phyloP scores from a whole-genome alignment of 2,329 filamentous ascomycete genomes.

The Fulvia fulva region DNA sequence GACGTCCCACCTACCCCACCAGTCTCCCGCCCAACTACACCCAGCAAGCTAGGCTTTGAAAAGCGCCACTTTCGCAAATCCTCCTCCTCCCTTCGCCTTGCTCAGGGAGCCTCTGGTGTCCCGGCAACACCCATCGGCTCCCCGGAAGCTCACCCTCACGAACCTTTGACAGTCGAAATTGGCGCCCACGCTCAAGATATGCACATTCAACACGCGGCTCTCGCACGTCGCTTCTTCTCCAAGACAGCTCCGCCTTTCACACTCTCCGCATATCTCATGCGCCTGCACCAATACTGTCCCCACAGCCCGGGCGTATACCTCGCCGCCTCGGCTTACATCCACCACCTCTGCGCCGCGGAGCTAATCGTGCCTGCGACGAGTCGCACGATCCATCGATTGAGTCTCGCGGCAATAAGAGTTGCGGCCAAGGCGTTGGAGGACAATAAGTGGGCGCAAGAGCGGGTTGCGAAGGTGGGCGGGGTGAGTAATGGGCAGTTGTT shows the following conservation, averaged over 20 bases:
- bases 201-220: slow-evolving; percentile 74
- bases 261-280: slow-evolving; percentile 77
- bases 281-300: slow-evolving; percentile 86
- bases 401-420: slow-evolving; percentile 78
- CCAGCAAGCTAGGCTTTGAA: slow-evolving; percentile 3
- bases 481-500: slow-evolving; percentile 78
- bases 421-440: slow-evolving; percentile 97
- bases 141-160: slow-evolving; percentile 48
- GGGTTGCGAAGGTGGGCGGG: slow-evolving; percentile 82
- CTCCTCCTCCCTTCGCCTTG: slow-evolving; percentile 44
- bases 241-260: slow-evolving; percentile 80
- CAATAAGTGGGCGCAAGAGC: slow-evolving; percentile 76
- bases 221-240: slow-evolving; percentile 90
- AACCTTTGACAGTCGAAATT: slow-evolving; percentile 44
- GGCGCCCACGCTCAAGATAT: slow-evolving; percentile 68
- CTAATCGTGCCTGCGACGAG: slow-evolving; percentile 74
- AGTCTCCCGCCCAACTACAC: slow-evolving; percentile 1
- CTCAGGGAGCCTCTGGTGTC: slow-evolving; percentile 25
- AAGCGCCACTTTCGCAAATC: slow-evolving; percentile 38
- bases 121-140: slow-evolving; percentile 30
- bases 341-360: slow-evolving; percentile 70
- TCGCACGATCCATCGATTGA: slow-evolving; percentile 79
- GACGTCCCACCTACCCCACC: slow-evolving; percentile 74
- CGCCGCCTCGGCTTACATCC: slow-evolving; percentile 81
- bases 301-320: slow-evolving; percentile 93